Evolutionary conservation across 495 filamentous ascomycete genomes (phyloP).

Genomic region (Cercophora newfieldiana): DNA sequence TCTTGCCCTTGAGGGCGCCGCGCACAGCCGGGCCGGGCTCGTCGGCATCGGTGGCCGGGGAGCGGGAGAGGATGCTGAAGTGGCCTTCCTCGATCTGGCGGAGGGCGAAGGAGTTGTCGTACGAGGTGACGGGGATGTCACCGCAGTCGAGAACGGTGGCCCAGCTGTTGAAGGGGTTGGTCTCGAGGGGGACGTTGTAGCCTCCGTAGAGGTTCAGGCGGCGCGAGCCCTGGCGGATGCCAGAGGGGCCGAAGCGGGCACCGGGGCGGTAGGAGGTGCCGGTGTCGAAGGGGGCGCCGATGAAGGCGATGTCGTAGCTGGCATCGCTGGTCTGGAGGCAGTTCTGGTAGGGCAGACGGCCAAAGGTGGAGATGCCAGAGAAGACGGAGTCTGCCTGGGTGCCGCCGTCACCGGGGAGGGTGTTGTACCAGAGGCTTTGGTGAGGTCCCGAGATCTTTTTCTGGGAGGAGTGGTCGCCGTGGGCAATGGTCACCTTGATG

Average conservation of each 20-base stretch:
- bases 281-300: slow-evolving; percentile 57
- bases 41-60: slow-evolving; percentile 49
- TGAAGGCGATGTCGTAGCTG: slow-evolving; percentile 77
- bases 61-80: slow-evolving; percentile 51
- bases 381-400: slow-evolving; percentile 64
- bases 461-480: slow-evolving; percentile 43
- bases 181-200: slow-evolving; percentile 75
- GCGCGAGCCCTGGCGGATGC: slow-evolving; percentile 78
- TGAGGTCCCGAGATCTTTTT: slow-evolving; percentile 49
- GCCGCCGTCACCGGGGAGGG: slow-evolving; percentile 57
- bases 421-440: slow-evolving; percentile 56
- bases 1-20: slow-evolving; percentile 48
- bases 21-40: slow-evolving; percentile 42
- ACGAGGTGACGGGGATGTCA: slow-evolving; percentile 79
- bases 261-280: slow-evolving; percentile 51
- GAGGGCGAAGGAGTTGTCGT: slow-evolving; percentile 77
- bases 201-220: slow-evolving; percentile 72
- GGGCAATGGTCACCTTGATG: slow-evolving; percentile 23
- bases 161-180: slow-evolving; percentile 81
- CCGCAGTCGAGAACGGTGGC: slow-evolving; percentile 80
- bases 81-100: slow-evolving; percentile 77
- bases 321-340: slow-evolving; percentile 68
- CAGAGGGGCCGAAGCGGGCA: slow-evolving; percentile 83
- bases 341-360: slow-evolving; percentile 72
- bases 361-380: slow-evolving; percentile 84